These are phyloP conservation scores for Geotrichum cucujoidarum DNA, from an alignment of 1,139 yeast species.

Conservation along the genomic window DNA sequence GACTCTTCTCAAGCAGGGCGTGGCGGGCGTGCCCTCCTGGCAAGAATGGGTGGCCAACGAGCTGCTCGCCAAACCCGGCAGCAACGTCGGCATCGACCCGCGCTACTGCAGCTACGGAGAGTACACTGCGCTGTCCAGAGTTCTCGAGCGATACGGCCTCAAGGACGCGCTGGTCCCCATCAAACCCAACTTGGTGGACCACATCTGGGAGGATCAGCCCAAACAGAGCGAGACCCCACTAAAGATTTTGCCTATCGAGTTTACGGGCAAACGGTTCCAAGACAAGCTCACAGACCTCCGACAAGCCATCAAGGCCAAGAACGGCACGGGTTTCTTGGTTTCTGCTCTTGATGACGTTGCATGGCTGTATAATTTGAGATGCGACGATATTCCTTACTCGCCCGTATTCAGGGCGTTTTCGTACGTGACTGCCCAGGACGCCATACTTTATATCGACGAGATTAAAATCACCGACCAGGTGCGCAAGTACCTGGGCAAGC, in stretches of 20 bases:
- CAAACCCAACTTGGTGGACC: slow-evolving; percentile 65
- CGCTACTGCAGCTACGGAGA: slow-evolving; percentile 56
- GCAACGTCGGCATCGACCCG: slow-evolving; percentile 59
- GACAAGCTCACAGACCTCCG: slow-evolving; percentile 46
- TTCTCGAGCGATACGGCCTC: slow-evolving; percentile 32
- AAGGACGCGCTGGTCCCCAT: slow-evolving; percentile 49
- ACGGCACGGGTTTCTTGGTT: slow-evolving; percentile 49
- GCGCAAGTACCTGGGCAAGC: slow-evolving; percentile 28
- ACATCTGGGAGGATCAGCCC: slow-evolving; percentile 60
- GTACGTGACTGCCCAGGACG: slow-evolving; percentile 56
- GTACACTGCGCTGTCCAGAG: slow-evolving; percentile 37
- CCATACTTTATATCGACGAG: slow-evolving; percentile 65
- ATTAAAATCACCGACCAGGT: slow-evolving; percentile 50
- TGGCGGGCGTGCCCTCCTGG: slow-evolving; percentile 74
- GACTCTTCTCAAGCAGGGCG: slow-evolving; percentile 80
- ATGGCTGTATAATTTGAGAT: slow-evolving; percentile 86
- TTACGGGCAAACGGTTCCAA: slow-evolving; percentile 41
- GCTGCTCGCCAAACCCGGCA: slow-evolving; percentile 30
- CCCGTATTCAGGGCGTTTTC: slow-evolving; percentile 88
- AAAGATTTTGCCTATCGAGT: slow-evolving; percentile 32
- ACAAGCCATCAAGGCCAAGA: slow-evolving; percentile 41
- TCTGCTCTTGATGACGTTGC: slow-evolving; percentile 87
- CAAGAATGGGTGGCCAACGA: slow-evolving; percentile 65
- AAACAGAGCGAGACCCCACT: slow-evolving; percentile 35
- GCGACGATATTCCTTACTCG: slow-evolving; percentile 77